A percentile compares a stretch with the other conserved stretches of the same genome.
phyloP scores from a whole-genome alignment of 2,329 filamentous ascomycete species.

The Colletotrichum tofieldiae region DNA sequence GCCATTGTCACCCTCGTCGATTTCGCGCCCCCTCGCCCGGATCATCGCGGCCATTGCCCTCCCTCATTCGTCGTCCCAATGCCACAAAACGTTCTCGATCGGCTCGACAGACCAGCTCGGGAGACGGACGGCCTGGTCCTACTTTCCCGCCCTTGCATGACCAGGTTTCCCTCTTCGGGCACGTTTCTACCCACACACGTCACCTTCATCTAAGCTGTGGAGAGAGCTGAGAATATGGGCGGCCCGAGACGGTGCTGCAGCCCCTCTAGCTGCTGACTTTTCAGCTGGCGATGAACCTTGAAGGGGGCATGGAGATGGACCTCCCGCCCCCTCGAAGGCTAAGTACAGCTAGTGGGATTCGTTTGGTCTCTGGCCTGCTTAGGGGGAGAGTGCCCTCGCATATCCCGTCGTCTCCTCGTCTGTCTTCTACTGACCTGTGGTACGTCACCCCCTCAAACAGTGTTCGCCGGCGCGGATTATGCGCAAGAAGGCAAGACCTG shows the following conservation, averaged over 20 bases:
- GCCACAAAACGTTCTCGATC: not conserved
- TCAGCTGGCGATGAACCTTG: not conserved
- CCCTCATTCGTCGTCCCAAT: conserved; percentile 9
- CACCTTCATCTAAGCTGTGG: conserved; percentile 4
- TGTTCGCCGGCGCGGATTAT: not conserved
- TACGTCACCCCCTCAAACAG: not conserved
- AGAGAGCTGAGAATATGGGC: not conserved
- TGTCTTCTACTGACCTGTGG: not conserved
- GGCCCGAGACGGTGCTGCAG: conserved; percentile 20
- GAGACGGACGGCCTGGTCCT: conserved; percentile 18
- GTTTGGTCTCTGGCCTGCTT: not conserved
- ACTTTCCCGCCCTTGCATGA: conserved; percentile 35
- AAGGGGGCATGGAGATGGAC: not conserved
- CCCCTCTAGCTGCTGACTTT: conserved; percentile 3
- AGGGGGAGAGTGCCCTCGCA: not conserved
- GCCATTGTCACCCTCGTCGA: not conserved
- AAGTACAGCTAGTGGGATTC: not conserved
- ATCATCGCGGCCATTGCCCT: conserved; percentile 1
- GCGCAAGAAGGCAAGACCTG: not conserved
- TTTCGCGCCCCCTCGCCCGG: conserved; percentile 14
- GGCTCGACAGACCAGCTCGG: conserved; percentile 12
- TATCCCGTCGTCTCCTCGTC: not conserved
- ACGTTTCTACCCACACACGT: conserved; percentile 5
- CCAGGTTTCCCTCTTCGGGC: conserved; percentile 10
- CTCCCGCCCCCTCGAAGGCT: not conserved